A percentile compares a stretch with the other conserved stretches of the same genome.
Conservation (phyloP, 2,329 filamentous ascomycete genomes). For the Claviceps pazoutovae region DNA sequence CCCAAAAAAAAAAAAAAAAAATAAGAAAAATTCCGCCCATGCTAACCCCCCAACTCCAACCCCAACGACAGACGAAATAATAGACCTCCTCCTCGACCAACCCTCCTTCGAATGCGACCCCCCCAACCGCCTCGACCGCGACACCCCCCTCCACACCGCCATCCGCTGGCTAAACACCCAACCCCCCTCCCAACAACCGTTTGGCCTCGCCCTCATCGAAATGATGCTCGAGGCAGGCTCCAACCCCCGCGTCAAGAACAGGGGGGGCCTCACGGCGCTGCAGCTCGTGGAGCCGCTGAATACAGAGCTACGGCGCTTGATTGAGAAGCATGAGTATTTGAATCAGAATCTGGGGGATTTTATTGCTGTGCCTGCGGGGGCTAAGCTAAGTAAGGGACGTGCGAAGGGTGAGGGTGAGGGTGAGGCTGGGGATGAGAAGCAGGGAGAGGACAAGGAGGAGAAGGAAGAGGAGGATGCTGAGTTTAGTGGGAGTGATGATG, state of each 20-base stretch:
- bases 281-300: conserved; percentile 65
- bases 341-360: conserved; percentile 45
- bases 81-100: conserved; percentile 73
- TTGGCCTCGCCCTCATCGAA: conserved; percentile 53
- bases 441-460: not conserved
- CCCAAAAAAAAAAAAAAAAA: not conserved
- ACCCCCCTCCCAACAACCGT: conserved; percentile 46
- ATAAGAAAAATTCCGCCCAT: not conserved
- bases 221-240: conserved; percentile 74
- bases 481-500: conserved; percentile 50
- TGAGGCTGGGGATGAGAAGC: too few species aligned
- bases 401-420: too few species aligned
- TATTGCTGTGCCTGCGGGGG: conserved; percentile 20
- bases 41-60: not conserved
- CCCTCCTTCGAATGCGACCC: conserved; percentile 77
- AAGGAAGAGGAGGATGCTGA: conserved; percentile 30
- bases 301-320: conserved; percentile 41
- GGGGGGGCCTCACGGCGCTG: conserved; percentile 54
- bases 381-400: not conserved
- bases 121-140: conserved; percentile 52
- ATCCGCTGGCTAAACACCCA: conserved; percentile 64
- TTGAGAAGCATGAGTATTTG: conserved; percentile 59
- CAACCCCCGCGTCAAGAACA: conserved; percentile 47
- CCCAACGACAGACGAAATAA: conserved; percentile 49
- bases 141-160: conserved; percentile 68